phyloP scores from a whole-genome alignment of 2,329 filamentous ascomycete species.

The Trichoderma sp. region DNA sequence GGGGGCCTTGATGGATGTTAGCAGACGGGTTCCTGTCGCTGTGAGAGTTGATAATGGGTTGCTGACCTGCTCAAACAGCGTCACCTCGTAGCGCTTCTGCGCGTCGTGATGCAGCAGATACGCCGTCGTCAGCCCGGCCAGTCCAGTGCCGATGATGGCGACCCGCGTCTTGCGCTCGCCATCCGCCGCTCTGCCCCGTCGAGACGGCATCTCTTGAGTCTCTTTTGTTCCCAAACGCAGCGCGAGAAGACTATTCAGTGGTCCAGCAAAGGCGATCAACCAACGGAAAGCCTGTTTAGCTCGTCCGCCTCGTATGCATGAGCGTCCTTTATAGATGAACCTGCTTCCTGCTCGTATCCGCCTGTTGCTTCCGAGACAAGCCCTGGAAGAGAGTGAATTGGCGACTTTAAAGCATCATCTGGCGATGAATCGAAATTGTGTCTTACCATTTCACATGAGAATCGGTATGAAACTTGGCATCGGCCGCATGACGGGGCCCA shows the following conservation, averaged over 20 bases:
- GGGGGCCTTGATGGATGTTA: constrained; percentile 35
- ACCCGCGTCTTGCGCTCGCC: constrained; percentile 29
- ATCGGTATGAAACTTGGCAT: background rate
- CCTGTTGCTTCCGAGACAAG: too few relatives aligned
- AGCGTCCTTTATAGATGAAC: background rate
- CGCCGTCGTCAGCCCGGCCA: constrained; percentile 44
- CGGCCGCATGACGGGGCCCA: constrained; percentile 4
- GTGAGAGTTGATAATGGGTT: background rate
- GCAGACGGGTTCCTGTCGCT: background rate
- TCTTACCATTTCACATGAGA: background rate
- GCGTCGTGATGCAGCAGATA: constrained; percentile 42
- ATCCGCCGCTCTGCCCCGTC: background rate
- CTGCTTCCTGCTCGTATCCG: too few relatives aligned
- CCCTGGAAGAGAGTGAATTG: too few relatives aligned
- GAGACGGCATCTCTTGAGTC: background rate
- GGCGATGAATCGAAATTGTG: too few relatives aligned
- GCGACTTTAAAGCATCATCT: background rate
- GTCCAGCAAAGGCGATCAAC: background rate
- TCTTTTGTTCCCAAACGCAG: background rate
- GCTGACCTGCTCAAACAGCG: constrained; percentile 44
- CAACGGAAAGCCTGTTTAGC: background rate
- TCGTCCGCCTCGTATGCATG: too few relatives aligned
- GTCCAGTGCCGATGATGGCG: constrained; percentile 44
- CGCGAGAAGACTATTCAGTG: background rate
- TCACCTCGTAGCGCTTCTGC: constrained; percentile 39